Conservation (phyloP, 176 grass and related monocot species). For the Musa troglodytarum region DNA sequence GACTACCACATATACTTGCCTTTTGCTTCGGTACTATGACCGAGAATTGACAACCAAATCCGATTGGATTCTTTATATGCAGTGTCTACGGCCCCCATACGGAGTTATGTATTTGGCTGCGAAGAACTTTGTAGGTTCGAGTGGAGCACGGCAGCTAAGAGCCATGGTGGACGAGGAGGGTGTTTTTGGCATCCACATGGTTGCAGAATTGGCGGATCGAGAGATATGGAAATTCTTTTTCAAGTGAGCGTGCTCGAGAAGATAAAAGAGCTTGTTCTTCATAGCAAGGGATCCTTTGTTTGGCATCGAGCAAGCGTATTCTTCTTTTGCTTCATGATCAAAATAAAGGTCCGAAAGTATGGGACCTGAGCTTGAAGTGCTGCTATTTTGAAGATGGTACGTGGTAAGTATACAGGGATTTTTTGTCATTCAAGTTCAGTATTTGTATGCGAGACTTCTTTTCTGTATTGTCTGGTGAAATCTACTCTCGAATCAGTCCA, state of each 20-base stretch:
- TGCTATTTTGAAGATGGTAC: background rate
- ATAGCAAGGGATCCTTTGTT: too few relatives aligned
- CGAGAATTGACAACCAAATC: background rate
- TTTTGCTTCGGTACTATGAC: background rate
- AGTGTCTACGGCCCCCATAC: slow-evolving; percentile 84
- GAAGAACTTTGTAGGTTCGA: slow-evolving; percentile 76
- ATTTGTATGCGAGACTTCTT: too few relatives aligned
- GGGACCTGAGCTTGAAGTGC: background rate
- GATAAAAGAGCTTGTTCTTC: too few relatives aligned
- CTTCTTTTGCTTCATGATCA: background rate
- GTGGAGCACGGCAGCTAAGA: slow-evolving; percentile 50
- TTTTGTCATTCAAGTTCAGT: background rate
- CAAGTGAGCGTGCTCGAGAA: slow-evolving; percentile 26
- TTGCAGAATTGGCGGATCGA: slow-evolving; percentile 46
- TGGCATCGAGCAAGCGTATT: too few relatives aligned
- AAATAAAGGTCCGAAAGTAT: background rate
- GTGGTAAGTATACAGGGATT: background rate
- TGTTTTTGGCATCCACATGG: slow-evolving; percentile 56
- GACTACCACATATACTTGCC: background rate
- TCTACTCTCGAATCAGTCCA: too few relatives aligned
- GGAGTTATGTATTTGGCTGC: slow-evolving; percentile 63
- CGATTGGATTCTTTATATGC: slow-evolving; percentile 21
- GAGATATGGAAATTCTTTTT: slow-evolving; percentile 96
- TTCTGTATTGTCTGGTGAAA: too few relatives aligned
- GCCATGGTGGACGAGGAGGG: slow-evolving; percentile 74